phyloP scores from a whole-genome alignment of 2,329 filamentous ascomycete species.

The Neocucurbitaria cava region DNA sequence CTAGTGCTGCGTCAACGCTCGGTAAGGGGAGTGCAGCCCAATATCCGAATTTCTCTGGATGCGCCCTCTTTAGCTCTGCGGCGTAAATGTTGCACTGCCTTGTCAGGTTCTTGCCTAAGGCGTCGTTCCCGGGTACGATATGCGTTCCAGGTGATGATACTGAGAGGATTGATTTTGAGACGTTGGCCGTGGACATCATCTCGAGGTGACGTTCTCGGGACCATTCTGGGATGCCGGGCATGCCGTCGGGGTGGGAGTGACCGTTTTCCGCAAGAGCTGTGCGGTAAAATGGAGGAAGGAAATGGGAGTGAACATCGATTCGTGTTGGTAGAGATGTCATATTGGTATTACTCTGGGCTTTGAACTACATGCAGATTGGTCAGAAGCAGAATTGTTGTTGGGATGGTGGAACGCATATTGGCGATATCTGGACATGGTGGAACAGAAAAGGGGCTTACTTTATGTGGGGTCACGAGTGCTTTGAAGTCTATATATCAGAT shows the following conservation, averaged over 20 bases:
- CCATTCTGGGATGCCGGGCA: slow-evolving; percentile 59
- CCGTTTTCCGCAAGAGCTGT: slow-evolving; percentile 51
- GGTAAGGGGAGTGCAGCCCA: slow-evolving; percentile 63
- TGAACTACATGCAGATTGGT: not conserved
- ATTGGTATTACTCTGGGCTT: slow-evolving; percentile 1
- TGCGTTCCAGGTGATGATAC: slow-evolving; percentile 62
- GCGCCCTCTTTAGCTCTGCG: slow-evolving; percentile 45
- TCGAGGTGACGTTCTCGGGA: slow-evolving; percentile 54
- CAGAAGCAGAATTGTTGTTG: not conserved
- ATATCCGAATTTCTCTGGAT: slow-evolving; percentile 57
- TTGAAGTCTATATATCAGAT: not conserved
- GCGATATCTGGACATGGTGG: not conserved
- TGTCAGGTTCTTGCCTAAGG: slow-evolving; percentile 47
- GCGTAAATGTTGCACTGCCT: slow-evolving; percentile 53
- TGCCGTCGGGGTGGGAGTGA: slow-evolving; percentile 57
- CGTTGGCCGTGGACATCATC: slow-evolving; percentile 59
- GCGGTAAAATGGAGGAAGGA: slow-evolving; percentile 54
- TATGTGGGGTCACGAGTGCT: not conserved
- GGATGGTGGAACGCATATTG: not conserved
- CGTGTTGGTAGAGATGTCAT: slow-evolving; percentile 36
- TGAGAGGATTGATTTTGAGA: slow-evolving; percentile 61
- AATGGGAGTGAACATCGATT: slow-evolving; percentile 60
- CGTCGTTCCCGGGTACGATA: slow-evolving; percentile 50
- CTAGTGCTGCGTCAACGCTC: slow-evolving; percentile 55
- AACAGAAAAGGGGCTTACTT: not conserved